phyloP scores from a whole-genome alignment of 2,329 filamentous ascomycete genomes.

The Aspergillus ochraceus region DNA sequence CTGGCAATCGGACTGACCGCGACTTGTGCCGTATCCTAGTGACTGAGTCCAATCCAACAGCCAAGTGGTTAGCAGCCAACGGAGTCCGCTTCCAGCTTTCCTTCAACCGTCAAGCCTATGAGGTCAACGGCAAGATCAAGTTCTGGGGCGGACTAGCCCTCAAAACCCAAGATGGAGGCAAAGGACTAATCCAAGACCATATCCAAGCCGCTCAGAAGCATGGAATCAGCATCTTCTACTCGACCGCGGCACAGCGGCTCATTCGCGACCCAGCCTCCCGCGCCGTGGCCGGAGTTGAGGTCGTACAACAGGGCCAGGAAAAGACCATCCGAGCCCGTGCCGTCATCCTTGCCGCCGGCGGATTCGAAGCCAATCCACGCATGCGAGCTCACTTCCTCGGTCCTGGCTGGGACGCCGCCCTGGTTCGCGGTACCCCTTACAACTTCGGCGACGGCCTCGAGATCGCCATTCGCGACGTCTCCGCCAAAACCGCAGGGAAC shows the following conservation, averaged over 20 bases:
- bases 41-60: slow-evolving; percentile 49
- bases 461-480: slow-evolving; percentile 53
- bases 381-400: slow-evolving; percentile 59
- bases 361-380: slow-evolving; percentile 62
- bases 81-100: slow-evolving; percentile 61
- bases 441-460: slow-evolving; percentile 62
- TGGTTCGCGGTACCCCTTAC: slow-evolving; percentile 63
- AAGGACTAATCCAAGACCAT: slow-evolving; percentile 57
- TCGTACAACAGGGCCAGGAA: slow-evolving; percentile 14
- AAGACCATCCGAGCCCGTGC: slow-evolving; percentile 21
- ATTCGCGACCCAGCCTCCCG: slow-evolving; percentile 19
- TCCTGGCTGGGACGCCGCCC: slow-evolving; percentile 62
- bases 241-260: slow-evolving; percentile 42
- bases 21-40: slow-evolving; percentile 53
- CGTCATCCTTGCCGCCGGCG: slow-evolving; percentile 52
- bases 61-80: slow-evolving; percentile 57
- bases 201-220: slow-evolving; percentile 42
- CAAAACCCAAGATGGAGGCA: slow-evolving; percentile 60
- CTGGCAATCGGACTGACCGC: slow-evolving; percentile 53
- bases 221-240: slow-evolving; percentile 50
- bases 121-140: slow-evolving; percentile 59
- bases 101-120: slow-evolving; percentile 67
- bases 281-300: slow-evolving; percentile 20
- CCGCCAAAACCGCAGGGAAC: slow-evolving; percentile 56
- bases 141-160: slow-evolving; percentile 69